These are phyloP conservation scores for Rhynchospora breviuscula DNA, from an alignment of 176 grass and related monocot genomes.

Conservation along the genomic window DNA sequence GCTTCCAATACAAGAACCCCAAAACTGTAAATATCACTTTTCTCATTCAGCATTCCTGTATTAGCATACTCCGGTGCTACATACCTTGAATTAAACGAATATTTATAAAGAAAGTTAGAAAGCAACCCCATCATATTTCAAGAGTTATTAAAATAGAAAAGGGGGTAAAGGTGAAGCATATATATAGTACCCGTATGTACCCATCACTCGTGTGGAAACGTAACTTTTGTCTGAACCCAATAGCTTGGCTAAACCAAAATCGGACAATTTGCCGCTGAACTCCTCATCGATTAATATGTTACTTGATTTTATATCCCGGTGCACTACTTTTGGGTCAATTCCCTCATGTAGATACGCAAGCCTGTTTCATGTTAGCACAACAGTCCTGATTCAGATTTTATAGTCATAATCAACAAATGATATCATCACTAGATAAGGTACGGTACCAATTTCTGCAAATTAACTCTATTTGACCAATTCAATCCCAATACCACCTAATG, in stretches of 20 bases:
- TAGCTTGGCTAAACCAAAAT: constrained; percentile 98
- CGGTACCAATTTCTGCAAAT: constrained; percentile 1
- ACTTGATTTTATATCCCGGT: constrained; percentile 97
- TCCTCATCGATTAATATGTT: constrained; percentile 91
- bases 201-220: constrained; percentile 94
- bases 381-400: neutral
- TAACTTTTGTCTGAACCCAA: constrained; percentile 79
- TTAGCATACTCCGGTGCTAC: constrained; percentile 96
- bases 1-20: constrained; percentile 89
- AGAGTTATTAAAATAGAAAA: neutral
- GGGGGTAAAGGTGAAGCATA: neutral
- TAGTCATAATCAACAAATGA: neutral
- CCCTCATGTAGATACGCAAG: constrained; percentile 95
- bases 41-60: constrained; percentile 89
- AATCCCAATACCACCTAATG: neutral
- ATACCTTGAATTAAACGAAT: constrained; percentile 51
- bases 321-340: constrained; percentile 91
- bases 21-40: constrained; percentile 97
- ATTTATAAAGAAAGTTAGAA: constrained; percentile 29
- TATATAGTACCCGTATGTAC: constrained; percentile 79
- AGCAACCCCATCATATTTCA: neutral
- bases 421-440: neutral
- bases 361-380: constrained; percentile 30
- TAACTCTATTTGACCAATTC: constrained; percentile 13
- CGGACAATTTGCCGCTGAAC: constrained; percentile 87